A percentile compares a stretch with the other conserved stretches of the same genome.
Evolutionary conservation across 352 stramenopile species (phyloP).

Genomic region (Hyaloperonospora brassicae): DNA sequence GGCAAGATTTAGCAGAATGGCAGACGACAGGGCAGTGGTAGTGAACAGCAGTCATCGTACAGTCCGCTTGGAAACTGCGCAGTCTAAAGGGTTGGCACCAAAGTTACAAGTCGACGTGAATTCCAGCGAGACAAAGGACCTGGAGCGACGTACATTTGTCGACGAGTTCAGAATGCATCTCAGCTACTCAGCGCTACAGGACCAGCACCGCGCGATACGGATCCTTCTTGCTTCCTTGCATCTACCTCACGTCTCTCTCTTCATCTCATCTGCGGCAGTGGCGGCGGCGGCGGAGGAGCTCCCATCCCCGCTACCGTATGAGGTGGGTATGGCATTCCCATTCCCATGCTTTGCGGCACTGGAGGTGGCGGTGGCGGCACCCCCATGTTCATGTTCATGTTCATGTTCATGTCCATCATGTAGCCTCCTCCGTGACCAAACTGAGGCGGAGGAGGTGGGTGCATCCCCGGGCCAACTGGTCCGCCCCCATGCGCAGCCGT

Average conservation of each 20-base stretch:
- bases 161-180: no score
- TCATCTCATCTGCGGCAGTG: conserved; percentile 17
- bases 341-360: conserved; percentile 7
- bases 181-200: no score
- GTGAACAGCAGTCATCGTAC: no score
- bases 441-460: conserved; percentile 12
- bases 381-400: conserved; percentile 10
- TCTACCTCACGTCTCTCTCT: conserved; percentile 1
- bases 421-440: conserved; percentile 19
- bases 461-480: conserved; percentile 10
- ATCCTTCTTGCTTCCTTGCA: no score
- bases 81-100: no score
- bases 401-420: conserved; percentile 23
- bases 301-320: conserved; percentile 29
- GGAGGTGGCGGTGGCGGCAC: conserved; percentile 22
- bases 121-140: no score
- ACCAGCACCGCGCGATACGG: no score
- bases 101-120: no score
- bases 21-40: no score
- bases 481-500: conserved; percentile 9
- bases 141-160: no score
- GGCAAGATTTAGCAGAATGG: no score
- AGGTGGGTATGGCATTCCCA: conserved; percentile 34
- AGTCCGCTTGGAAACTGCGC: no score
- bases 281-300: conserved; percentile 36